Percentiles rank a stretch among this genome's conserved stretches.
Evolutionary conservation across 2,329 filamentous ascomycete species (phyloP).

Genomic region (Diaporthe sp.): DNA sequence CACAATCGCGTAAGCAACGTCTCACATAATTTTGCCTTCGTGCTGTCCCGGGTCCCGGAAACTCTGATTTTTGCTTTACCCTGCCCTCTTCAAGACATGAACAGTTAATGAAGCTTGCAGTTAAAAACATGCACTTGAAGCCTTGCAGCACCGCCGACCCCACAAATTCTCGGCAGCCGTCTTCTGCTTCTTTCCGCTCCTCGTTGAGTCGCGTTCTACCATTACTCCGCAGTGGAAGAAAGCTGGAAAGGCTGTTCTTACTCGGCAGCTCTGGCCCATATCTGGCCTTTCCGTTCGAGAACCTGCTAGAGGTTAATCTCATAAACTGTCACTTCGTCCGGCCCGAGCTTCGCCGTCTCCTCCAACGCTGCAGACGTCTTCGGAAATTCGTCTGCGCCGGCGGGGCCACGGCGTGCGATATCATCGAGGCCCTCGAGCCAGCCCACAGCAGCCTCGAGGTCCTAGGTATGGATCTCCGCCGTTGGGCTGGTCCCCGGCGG

Average conservation of each 20-base stretch:
- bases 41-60: too few species aligned
- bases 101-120: background rate
- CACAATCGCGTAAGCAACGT: background rate
- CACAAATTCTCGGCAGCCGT: too few species aligned
- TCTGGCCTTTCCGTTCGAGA: background rate
- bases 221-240: background rate
- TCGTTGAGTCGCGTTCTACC: background rate
- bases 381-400: background rate
- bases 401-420: background rate
- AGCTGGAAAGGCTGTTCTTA: background rate
- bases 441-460: background rate
- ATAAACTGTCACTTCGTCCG: background rate
- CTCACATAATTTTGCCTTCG: too few species aligned
- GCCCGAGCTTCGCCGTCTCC: background rate
- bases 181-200: rapidly evolving
- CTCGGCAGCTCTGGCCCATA: background rate
- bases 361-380: background rate
- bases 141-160: background rate
- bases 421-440: background rate
- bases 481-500: background rate
- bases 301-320: background rate
- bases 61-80: background rate
- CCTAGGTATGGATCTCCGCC: background rate
- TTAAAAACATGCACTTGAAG: background rate
- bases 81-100: background rate